These are phyloP conservation scores for Ustulina deusta DNA, from an alignment of 2,329 filamentous ascomycete species.

Conservation along the genomic window DNA sequence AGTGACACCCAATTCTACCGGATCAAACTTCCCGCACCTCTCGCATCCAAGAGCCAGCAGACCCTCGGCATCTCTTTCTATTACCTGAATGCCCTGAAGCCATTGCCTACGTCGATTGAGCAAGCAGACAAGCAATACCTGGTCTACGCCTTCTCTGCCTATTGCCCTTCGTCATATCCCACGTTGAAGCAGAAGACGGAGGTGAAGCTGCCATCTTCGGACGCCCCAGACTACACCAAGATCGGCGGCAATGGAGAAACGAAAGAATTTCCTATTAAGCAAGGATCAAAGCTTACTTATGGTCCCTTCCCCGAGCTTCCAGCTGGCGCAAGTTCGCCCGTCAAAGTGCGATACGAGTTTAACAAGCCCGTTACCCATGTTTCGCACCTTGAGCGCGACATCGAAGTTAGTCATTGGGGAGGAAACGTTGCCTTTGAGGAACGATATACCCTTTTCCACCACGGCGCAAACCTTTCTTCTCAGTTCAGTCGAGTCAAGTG, in stretches of 20 bases:
- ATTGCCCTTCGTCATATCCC: conserved; percentile 83
- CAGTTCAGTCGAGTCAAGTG: conserved; percentile 83
- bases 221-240: conserved; percentile 87
- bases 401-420: conserved; percentile 98
- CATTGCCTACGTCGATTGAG: conserved; percentile 83
- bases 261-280: conserved; percentile 76
- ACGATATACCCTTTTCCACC: conserved; percentile 88
- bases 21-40: conserved; percentile 79
- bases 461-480: conserved; percentile 79
- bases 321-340: conserved; percentile 79
- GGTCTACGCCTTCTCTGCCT: conserved; percentile 85
- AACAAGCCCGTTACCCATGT: conserved; percentile 90
- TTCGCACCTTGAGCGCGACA: conserved; percentile 83
- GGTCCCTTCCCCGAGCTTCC: conserved; percentile 87
- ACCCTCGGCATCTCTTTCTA: conserved; percentile 91
- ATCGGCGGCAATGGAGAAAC: conserved; percentile 74
- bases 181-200: conserved; percentile 97
- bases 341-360: conserved; percentile 91
- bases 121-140: conserved; percentile 91
- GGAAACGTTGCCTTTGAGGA: conserved; percentile 97
- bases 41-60: conserved; percentile 81
- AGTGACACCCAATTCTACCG: conserved; percentile 86
- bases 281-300: conserved; percentile 88
- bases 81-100: conserved; percentile 79
- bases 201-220: conserved; percentile 83